These are phyloP conservation scores for Tetrahymena borealis DNA, from an alignment of 73 alveolate species.

Conservation along the genomic window DNA sequence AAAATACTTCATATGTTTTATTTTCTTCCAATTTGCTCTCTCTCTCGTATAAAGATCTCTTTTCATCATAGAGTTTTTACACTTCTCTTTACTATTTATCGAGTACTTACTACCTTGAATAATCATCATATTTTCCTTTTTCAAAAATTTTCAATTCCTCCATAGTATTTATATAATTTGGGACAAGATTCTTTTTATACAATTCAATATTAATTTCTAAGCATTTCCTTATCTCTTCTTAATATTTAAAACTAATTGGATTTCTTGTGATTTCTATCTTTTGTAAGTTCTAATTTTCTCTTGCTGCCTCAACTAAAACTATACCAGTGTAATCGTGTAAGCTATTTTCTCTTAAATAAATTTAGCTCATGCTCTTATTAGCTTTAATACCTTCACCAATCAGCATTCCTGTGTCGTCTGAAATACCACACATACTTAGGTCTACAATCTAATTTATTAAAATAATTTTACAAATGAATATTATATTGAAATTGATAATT, in stretches of 20 bases:
- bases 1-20: background rate
- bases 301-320: slow-evolving; percentile 8
- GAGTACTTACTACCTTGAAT: background rate
- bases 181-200: background rate
- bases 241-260: slow-evolving; percentile 7
- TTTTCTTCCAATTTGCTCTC: background rate
- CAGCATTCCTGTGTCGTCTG: background rate
- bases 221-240: background rate
- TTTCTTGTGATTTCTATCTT: background rate
- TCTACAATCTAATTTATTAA: background rate
- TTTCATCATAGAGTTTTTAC: background rate
- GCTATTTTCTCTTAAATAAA: slow-evolving; percentile 2
- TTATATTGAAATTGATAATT: background rate
- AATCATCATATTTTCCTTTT: background rate
- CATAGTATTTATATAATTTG: background rate
- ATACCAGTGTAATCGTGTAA: slow-evolving; percentile 14
- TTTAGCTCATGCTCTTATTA: background rate
- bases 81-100: background rate
- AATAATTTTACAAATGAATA: background rate
- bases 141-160: background rate
- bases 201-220: background rate
- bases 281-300: background rate
- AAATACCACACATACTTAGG: background rate
- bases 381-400: background rate
- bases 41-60: background rate